Evolutionary conservation across 192 early-diverging fungal species (phyloP).

Genomic region (Coemansia sp.): DNA sequence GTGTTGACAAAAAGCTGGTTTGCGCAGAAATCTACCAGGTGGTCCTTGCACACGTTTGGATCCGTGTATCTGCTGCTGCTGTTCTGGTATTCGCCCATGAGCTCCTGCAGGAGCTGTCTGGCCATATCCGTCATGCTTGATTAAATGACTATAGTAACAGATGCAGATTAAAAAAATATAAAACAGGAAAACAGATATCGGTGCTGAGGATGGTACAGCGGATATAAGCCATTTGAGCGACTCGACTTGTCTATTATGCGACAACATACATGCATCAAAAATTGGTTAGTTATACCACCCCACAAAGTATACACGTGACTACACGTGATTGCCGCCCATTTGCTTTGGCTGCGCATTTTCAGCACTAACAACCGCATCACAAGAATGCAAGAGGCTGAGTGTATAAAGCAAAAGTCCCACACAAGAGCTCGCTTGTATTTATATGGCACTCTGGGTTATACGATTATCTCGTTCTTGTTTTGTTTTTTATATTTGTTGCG

Average conservation of each 20-base stretch:
- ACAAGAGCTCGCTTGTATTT: too few relatives aligned
- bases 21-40: slow-evolving; percentile 80
- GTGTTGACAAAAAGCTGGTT: slow-evolving; percentile 83
- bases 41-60: slow-evolving; percentile 65
- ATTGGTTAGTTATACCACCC: too few relatives aligned
- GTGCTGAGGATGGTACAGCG: too few relatives aligned
- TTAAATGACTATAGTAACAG: neutral
- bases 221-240: too few relatives aligned
- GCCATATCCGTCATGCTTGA: slow-evolving; percentile 45
- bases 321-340: slow-evolving; percentile 2
- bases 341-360: neutral
- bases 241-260: neutral
- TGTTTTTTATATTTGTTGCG: neutral
- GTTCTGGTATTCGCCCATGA: slow-evolving; percentile 46
- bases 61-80: slow-evolving; percentile 41
- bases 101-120: slow-evolving; percentile 50
- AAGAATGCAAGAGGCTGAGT: too few relatives aligned
- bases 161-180: neutral
- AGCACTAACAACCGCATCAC: neutral
- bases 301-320: too few relatives aligned
- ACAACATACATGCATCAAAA: too few relatives aligned
- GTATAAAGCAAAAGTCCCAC: too few relatives aligned
- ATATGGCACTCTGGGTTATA: neutral
- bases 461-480: neutral
- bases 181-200: neutral